phyloP scores from a whole-genome alignment of 257 asterid species.

The Capsicum chinense region DNA sequence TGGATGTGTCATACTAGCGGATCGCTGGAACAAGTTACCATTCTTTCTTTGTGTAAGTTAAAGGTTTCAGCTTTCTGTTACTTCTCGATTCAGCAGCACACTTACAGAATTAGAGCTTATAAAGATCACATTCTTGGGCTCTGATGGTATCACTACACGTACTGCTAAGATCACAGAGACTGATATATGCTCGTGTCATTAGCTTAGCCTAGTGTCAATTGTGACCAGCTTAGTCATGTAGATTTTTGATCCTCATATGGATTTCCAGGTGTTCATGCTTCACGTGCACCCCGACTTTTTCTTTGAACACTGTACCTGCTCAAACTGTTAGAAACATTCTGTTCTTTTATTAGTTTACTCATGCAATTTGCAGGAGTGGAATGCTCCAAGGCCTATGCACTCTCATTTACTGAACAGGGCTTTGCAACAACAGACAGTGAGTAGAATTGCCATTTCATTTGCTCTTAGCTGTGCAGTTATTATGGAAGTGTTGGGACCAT shows the following conservation, averaged over 20 bases:
- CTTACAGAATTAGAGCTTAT: neutral
- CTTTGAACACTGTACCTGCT: constrained; percentile 13
- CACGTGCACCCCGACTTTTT: neutral
- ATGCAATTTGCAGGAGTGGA: constrained; percentile 46
- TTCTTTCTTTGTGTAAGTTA: neutral
- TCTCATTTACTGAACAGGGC: constrained; percentile 42
- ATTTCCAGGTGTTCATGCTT: neutral
- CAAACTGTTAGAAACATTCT: neutral
- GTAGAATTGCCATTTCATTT: constrained; percentile 30
- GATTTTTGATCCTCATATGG: neutral
- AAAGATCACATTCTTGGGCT: neutral
- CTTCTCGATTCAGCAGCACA: neutral
- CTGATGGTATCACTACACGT: neutral
- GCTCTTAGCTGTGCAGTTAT: neutral
- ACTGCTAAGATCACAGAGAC: neutral
- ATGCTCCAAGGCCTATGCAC: constrained; percentile 52
- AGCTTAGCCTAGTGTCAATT: neutral
- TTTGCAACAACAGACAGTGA: constrained; percentile 42
- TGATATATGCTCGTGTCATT: neutral
- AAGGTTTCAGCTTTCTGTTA: neutral
- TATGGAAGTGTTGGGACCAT: neutral
- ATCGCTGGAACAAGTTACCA: neutral
- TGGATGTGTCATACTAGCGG: neutral
- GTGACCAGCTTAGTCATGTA: neutral
- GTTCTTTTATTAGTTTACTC: neutral